A percentile compares a stretch with the other conserved stretches of the same genome.
Conservation (phyloP, 371 early-diverging fungal species). For the Mucor sp. region DNA sequence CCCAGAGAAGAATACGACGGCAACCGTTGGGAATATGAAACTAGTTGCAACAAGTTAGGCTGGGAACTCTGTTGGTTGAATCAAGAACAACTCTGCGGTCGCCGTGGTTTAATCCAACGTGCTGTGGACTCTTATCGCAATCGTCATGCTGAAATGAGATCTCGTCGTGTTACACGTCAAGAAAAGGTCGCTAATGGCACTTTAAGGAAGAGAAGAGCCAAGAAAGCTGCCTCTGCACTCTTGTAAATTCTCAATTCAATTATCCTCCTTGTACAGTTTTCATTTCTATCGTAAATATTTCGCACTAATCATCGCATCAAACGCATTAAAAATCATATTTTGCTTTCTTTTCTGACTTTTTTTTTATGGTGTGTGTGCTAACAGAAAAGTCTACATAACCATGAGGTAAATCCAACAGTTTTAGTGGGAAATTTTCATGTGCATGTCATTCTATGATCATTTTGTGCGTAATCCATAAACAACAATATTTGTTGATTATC, state of each 20-base stretch:
- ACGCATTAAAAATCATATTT: background rate
- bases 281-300: background rate
- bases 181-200: constrained; percentile 76
- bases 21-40: constrained; percentile 91
- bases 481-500: no score
- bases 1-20: constrained; percentile 69
- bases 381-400: background rate
- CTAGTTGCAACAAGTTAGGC: constrained; percentile 82
- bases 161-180: constrained; percentile 72
- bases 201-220: constrained; percentile 54
- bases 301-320: background rate
- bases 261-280: background rate
- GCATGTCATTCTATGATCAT: background rate
- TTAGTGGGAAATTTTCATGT: background rate
- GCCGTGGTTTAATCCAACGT: constrained; percentile 88
- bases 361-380: background rate
- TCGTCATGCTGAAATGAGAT: constrained; percentile 71
- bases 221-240: constrained; percentile 15
- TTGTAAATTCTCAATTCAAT: background rate
- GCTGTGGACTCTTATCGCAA: constrained; percentile 91
- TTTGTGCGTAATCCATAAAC: background rate
- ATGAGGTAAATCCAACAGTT: background rate
- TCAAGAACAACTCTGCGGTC: constrained; percentile 70
- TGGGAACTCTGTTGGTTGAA: constrained; percentile 87
- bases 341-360: background rate